Evolutionary conservation across 202 grass and related monocot genomes (phyloP), one percentile per base, ranked within the genome.

Genomic region (Bolboschoenoplectus hybrid): DNA sequence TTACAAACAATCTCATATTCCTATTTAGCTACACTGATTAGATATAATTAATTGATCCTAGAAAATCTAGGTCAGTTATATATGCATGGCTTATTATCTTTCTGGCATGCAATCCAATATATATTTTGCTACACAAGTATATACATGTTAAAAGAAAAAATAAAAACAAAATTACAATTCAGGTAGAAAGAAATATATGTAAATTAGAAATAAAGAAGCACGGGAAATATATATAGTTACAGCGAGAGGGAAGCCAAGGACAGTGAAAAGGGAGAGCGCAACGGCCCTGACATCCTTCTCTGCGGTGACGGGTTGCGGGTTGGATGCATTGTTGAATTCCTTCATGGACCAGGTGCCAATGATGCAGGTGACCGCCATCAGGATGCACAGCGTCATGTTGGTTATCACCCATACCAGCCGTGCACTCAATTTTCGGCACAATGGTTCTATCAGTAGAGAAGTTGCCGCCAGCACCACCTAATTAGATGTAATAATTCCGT

Each of bases 291-390:
- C 84, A 44, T 73, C 85, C 45, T 88, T 80, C 82, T 71, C 84
- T 13, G 89, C 91, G 7, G 87, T 91, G 82, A 98, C 69, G 56
- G 63, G 85, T 49, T 90, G 47, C 90, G 92, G 89, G 47, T 92
- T 61, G 45, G 92, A 89, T 4, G 87, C 87, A 10, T 38, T 67
- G 39, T 94, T 85, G 78, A 84, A 88, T 62, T 91, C 91, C 74
- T 83, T 93, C 56, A 88, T 57, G 5, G 95, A 95, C 95, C 96
- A 98, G 58, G 32, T 81, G 89, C 96, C 93, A 61, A 98, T 92
- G 43, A 90, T 60, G 40, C 87, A 76, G 17, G 79, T 92, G 3
- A 90, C 90, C 0, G 90, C 91, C 93, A 98, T 95, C 85, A 87
- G 36, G n/a, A 87, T 2, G 16, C 80, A 94, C 36, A 96, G 69